These are phyloP conservation scores for Ophiosphaerella narmari DNA, from an alignment of 2,329 filamentous ascomycete genomes.

Conservation along the genomic window DNA sequence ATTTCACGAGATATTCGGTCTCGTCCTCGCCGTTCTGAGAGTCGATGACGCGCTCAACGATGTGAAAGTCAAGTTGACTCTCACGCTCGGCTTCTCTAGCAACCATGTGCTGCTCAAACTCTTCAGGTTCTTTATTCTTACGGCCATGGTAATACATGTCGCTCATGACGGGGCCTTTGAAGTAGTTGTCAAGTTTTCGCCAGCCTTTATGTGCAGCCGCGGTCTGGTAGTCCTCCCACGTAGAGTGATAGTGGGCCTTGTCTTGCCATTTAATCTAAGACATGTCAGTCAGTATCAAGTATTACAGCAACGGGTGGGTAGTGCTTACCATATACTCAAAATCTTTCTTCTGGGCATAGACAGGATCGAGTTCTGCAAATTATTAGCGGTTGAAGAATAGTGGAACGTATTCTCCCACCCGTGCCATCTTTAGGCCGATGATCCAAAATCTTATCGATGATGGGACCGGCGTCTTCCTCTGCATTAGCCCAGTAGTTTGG, in stretches of 20 bases:
- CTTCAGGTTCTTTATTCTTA: constrained; percentile 72
- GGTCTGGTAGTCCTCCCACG: constrained; percentile 82
- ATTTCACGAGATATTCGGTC: constrained; percentile 92
- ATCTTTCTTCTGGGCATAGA: constrained; percentile 64
- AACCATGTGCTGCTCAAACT: constrained; percentile 92
- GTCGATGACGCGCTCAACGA: constrained; percentile 91
- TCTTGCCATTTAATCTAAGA: constrained; percentile 92
- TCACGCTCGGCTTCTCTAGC: constrained; percentile 91
- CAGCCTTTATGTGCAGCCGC: constrained; percentile 80
- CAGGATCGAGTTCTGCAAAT: constrained; percentile 40
- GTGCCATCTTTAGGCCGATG: constrained; percentile 75
- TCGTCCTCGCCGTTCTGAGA: constrained; percentile 78
- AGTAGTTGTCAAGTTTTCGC: constrained; percentile 94
- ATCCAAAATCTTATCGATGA: constrained; percentile 89
- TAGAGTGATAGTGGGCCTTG: constrained; percentile 92
- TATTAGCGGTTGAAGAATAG: constrained; percentile 19
- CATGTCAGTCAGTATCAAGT: constrained; percentile 13
- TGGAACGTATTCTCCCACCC: constrained; percentile 34
- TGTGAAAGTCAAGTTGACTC: constrained; percentile 84
- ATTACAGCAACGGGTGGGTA: constrained; percentile 19
- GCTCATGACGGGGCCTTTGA: constrained; percentile 77
- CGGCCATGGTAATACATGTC: constrained; percentile 69
- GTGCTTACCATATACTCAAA: constrained; percentile 73
- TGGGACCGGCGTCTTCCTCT: constrained; percentile 77
- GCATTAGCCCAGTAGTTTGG: constrained; percentile 72